Base-by-base conservation (phyloP, 139 green algal species). In the Tetratostichococcus sp. region DNA sequence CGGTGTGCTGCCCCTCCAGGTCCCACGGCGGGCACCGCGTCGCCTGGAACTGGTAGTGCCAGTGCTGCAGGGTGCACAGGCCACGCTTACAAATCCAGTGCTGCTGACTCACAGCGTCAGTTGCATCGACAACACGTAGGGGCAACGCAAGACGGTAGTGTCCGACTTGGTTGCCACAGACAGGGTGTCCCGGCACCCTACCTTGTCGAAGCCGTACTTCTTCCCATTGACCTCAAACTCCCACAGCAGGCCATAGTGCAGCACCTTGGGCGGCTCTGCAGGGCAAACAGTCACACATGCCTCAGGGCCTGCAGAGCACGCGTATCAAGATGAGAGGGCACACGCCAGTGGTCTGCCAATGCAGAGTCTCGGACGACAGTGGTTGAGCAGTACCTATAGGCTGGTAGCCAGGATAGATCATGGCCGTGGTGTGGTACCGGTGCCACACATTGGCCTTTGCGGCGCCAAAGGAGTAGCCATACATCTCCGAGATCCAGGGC, bases 401-500 rank as follows among this genome's bases (percentile, higher is more conserved):
- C 23, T 72, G 43, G 71, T 97, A 96, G 4, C 81, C 82, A 0
- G 93, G 93, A 75, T 97, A 97, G 28, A 95, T 83, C 91, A 96
- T 95, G 5, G 83, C 83, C 25, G 71, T 79, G 32, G 76, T 73
- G 72, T 91, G 79, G 43, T 80, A 87, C n/a, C 85, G 84, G 83
- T 97, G 93, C 89, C 91, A 94, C 32, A 97, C 84, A 42, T 84
- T 80, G 14, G 82, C 78, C 73, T 91, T 87, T 1, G 92, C 82
- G n/a, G 80, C 85, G 2, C 78, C 92, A 58, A 91, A 97, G 8
- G 79, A 86, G 78, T 97, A 97, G 31, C 93, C 93, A 73, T 96
- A 95, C 91, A 95, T 97, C 79, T 93, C 91, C 14, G 75, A 83
- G 43, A 95, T 96, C 91, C 91, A 96, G 34, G 91, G 89, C 81